phyloP scores from a whole-genome alignment of 2,329 filamentous ascomycete species.

The Ophiostoma himal-ulmi region DNA sequence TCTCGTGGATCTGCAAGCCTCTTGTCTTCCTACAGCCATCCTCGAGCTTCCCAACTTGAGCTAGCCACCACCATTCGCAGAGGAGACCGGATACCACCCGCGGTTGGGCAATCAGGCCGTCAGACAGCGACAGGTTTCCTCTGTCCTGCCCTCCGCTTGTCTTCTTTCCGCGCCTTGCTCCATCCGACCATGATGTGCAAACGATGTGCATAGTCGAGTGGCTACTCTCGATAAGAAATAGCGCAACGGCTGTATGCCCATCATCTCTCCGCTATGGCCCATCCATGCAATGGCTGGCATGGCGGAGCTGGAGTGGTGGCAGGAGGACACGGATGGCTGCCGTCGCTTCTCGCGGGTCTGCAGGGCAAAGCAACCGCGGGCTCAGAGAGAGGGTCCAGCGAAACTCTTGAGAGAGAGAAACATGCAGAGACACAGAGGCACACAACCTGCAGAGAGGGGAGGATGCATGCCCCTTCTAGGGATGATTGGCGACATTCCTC shows the following conservation, averaged over 20 bases:
- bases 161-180: not conserved
- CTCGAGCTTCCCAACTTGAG: not conserved
- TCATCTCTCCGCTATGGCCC: not conserved
- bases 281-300: not conserved
- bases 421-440: not conserved
- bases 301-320: slow-evolving; percentile 8
- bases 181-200: slow-evolving; percentile 12
- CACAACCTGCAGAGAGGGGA: not conserved
- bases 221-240: not conserved
- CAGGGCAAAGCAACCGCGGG: not conserved
- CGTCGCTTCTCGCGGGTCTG: slow-evolving; percentile 6
- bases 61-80: not conserved
- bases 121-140: not conserved
- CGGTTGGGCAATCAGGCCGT: not conserved
- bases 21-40: not conserved
- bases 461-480: not conserved
- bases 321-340: slow-evolving; percentile 2
- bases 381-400: too few relatives aligned
- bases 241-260: not conserved
- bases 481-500: not conserved
- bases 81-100: not conserved
- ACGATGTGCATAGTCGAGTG: slow-evolving; percentile 6
- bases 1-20: not conserved
- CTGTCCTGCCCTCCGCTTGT: not conserved
- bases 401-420: not conserved